phyloP scores from a whole-genome alignment of 192 early-diverging fungal species.

The Linnemannia hyalina region DNA sequence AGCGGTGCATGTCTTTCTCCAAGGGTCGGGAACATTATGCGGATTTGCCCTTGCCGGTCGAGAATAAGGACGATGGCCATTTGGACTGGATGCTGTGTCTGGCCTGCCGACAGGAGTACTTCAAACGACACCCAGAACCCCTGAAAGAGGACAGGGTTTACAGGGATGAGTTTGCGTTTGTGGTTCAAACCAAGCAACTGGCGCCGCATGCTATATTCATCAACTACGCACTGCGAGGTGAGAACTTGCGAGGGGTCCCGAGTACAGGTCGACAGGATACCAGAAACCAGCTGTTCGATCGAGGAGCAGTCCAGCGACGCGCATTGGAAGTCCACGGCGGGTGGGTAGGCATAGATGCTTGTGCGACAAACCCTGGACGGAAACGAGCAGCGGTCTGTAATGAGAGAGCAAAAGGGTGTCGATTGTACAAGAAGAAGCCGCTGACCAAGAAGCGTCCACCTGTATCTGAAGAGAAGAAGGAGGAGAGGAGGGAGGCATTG shows the following conservation, averaged over 20 bases:
- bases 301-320: neutral
- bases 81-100: slow-evolving; percentile 24
- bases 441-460: neutral
- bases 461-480: neutral
- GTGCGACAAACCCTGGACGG: neutral
- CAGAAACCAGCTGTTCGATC: slow-evolving; percentile 1
- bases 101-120: slow-evolving; percentile 11
- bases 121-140: slow-evolving; percentile 1
- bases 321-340: slow-evolving; percentile 23
- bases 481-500: neutral
- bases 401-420: neutral
- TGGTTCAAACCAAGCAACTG: neutral
- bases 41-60: slow-evolving; percentile 10
- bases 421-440: neutral
- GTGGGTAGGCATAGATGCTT: slow-evolving; percentile 23
- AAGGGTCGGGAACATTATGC: slow-evolving; percentile 1
- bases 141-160: neutral
- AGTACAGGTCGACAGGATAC: neutral
- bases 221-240: neutral
- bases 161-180: neutral
- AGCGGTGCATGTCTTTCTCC: slow-evolving; percentile 10
- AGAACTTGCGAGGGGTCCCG: neutral
- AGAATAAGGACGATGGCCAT: neutral
- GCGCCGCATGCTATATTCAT: neutral
- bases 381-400: neutral